These are phyloP conservation scores for Digitaria exilis DNA, from an alignment of 202 grass and related monocot genomes.

Conservation along the genomic window DNA sequence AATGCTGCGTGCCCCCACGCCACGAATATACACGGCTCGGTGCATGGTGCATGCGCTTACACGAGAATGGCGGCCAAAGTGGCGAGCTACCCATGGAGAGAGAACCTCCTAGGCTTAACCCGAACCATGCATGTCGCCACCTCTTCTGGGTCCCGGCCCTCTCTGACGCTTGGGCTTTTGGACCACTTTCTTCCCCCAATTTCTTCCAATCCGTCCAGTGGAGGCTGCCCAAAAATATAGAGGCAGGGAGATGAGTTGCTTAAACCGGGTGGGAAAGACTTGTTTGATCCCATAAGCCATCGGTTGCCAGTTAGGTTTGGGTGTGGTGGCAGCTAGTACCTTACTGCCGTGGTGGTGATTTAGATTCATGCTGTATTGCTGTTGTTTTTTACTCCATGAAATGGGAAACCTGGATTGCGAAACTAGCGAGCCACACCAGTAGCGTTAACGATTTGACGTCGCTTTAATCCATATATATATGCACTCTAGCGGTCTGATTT, in stretches of 20 bases:
- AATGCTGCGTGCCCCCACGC: conserved; percentile 22
- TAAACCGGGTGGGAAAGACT: conserved; percentile 31
- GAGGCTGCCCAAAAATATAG: conserved; percentile 55
- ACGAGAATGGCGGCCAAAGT: conserved; percentile 14
- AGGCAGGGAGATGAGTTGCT: conserved; percentile 40
- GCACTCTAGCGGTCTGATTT: background rate
- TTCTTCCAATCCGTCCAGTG: background rate
- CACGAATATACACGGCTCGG: conserved; percentile 45
- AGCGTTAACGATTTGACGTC: background rate
- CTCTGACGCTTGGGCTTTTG: background rate
- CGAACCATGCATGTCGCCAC: conserved; percentile 58
- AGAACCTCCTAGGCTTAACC: conserved; percentile 52
- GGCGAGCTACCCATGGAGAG: conserved; percentile 2
- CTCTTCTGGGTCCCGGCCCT: conserved; percentile 39
- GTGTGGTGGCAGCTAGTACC: background rate
- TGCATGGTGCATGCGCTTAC: conserved; percentile 27
- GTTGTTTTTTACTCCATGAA: background rate
- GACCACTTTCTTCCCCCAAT: background rate
- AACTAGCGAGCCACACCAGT: background rate
- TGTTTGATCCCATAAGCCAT: conserved; percentile 32
- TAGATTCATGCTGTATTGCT: background rate
- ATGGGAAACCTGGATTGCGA: background rate
- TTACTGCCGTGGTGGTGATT: background rate
- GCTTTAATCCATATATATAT: background rate
- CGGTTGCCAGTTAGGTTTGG: conserved; percentile 2